Conservation (phyloP, 768 basidiomycete genomes). For the Boletus rubropictus region DNA sequence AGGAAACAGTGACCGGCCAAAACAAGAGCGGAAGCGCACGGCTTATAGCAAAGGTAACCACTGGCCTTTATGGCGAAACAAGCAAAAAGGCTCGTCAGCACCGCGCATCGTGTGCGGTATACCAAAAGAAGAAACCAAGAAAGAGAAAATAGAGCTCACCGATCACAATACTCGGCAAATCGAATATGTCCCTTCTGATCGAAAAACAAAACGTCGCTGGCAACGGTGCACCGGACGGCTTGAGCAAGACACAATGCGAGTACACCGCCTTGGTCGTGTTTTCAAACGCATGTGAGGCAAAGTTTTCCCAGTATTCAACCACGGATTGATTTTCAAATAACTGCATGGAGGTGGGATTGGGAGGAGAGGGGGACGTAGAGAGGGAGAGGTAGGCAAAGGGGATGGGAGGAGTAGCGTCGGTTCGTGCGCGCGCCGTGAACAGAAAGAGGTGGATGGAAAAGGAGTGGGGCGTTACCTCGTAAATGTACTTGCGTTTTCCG, state of each 20-base stretch:
- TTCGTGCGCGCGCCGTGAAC: slow-evolving; percentile 11
- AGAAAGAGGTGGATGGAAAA: slow-evolving; percentile 15
- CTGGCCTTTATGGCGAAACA: slow-evolving; percentile 50
- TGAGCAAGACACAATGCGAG: slow-evolving; percentile 84
- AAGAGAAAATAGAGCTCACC: slow-evolving; percentile 39
- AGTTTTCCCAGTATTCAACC: slow-evolving; percentile 96
- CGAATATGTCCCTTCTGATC: slow-evolving; percentile 88
- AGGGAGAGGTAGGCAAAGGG: not conserved
- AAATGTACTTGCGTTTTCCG: slow-evolving; percentile 45
- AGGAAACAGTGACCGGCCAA: not conserved
- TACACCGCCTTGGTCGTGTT: slow-evolving; percentile 95
- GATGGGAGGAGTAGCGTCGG: slow-evolving; percentile 6
- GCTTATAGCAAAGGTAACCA: slow-evolving; percentile 75
- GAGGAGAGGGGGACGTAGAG: not conserved
- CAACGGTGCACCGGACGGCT: slow-evolving; percentile 77
- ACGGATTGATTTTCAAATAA: slow-evolving; percentile 93
- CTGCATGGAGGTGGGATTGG: slow-evolving; percentile 34
- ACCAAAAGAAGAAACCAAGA: not conserved
- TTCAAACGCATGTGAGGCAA: slow-evolving; percentile 95
- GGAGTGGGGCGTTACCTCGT: slow-evolving; percentile 28
- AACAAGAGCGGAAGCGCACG: not conserved
- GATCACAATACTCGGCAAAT: slow-evolving; percentile 83
- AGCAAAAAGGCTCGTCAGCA: not conserved
- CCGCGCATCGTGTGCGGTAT: not conserved
- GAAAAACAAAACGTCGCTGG: slow-evolving; percentile 95